Evolutionary conservation across 805 yeast species (phyloP).

Genomic region (Kodamaea restingae): DNA sequence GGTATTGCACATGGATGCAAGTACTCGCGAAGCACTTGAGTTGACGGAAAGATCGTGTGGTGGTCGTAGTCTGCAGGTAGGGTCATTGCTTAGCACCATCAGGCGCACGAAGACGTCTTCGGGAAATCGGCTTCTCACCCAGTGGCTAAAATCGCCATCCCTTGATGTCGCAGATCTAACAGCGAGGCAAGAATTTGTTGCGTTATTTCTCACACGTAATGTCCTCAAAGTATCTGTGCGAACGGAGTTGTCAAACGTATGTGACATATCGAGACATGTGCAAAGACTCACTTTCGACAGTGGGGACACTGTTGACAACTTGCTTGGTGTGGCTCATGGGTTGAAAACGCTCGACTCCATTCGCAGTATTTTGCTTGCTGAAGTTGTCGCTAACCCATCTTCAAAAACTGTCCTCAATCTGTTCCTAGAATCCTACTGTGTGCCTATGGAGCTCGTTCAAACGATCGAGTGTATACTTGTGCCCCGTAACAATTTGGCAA

Average conservation of each 20-base stretch:
- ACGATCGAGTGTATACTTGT: constrained; percentile 1
- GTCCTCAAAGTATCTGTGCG: constrained; percentile 23
- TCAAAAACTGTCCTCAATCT: background rate
- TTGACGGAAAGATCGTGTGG: constrained; percentile 49
- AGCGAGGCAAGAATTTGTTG: constrained; percentile 42
- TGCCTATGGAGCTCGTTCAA: constrained; percentile 34
- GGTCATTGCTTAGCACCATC: constrained; percentile 68
- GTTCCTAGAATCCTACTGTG: constrained; percentile 25
- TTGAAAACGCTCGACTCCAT: constrained; percentile 22
- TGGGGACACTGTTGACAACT: constrained; percentile 30
- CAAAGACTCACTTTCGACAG: constrained; percentile 44
- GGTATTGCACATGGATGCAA: constrained; percentile 72
- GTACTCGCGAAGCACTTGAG: constrained; percentile 76
- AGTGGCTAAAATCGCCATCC: constrained; percentile 82
- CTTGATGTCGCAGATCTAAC: constrained; percentile 53
- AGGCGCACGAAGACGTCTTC: constrained; percentile 74
- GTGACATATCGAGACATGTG: constrained; percentile 58
- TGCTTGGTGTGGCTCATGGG: constrained; percentile 31
- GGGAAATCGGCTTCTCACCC: constrained; percentile 73
- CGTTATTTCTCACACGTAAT: constrained; percentile 23
- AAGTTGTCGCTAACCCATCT: background rate
- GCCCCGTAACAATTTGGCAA: background rate
- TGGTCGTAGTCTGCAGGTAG: constrained; percentile 51
- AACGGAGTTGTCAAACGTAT: constrained; percentile 39
- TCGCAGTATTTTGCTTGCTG: constrained; percentile 15